phyloP scores from a whole-genome alignment of 768 basidiomycete genomes.

The Lenzites betulinus region DNA sequence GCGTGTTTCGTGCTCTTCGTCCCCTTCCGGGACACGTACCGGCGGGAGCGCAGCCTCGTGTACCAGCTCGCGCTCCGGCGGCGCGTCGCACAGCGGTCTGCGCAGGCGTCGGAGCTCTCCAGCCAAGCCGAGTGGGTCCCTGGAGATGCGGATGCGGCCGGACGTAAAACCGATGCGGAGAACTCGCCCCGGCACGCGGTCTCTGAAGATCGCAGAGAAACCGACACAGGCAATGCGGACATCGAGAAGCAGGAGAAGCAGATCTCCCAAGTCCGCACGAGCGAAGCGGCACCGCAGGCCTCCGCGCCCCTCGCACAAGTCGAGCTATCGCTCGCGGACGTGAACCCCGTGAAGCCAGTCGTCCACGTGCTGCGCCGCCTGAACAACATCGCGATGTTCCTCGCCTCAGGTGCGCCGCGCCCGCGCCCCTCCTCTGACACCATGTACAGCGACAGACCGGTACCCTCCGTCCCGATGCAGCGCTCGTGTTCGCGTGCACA shows the following conservation, averaged over 20 bases:
- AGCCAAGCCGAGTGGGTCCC: no score
- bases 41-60: constrained; percentile 78
- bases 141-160: not conserved
- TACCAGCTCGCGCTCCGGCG: constrained; percentile 69
- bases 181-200: no score
- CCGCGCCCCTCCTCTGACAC: no score
- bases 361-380: constrained; percentile 53
- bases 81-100: constrained; percentile 28
- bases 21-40: constrained; percentile 81
- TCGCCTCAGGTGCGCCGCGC: constrained; percentile 66
- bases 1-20: constrained; percentile 56
- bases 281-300: not conserved
- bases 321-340: constrained; percentile 62
- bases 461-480: no score
- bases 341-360: constrained; percentile 76
- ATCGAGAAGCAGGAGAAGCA: constrained; percentile 29
- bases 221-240: constrained; percentile 12
- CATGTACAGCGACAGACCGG: no score
- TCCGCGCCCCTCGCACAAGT: constrained; percentile 29
- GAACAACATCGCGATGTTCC: constrained; percentile 68
- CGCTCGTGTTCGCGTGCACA: constrained; percentile 67
- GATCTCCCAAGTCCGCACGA: no score
- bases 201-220: not conserved
- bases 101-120: constrained; percentile 26
- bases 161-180: not conserved